Conservation (phyloP, 805 yeast genomes). For the Metschnikowia dekortorum region DNA sequence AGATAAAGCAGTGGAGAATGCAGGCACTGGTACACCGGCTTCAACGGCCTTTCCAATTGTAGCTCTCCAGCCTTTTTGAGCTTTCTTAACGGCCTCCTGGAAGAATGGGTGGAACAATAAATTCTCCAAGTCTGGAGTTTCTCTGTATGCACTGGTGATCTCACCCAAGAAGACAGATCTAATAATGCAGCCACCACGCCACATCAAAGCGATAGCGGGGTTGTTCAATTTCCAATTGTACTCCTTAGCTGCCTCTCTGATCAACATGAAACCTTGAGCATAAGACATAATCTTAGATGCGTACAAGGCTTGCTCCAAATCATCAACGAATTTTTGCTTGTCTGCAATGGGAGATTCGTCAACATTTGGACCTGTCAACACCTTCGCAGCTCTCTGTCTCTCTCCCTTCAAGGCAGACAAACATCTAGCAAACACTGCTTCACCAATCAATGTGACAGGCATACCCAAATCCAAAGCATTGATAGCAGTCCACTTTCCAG, state of each 20-base stretch:
- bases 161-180: constrained; percentile 98
- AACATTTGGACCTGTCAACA: constrained; percentile 74
- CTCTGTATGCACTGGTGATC: constrained; percentile 94
- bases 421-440: constrained; percentile 97
- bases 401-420: constrained; percentile 88
- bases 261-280: constrained; percentile 99
- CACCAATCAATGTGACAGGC: constrained; percentile 98
- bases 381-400: constrained; percentile 79
- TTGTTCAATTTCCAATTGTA: constrained; percentile 96
- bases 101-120: constrained; percentile 94
- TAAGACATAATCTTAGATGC: constrained; percentile 98
- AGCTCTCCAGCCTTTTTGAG: constrained; percentile 94
- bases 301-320: constrained; percentile 95
- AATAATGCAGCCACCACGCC: constrained; percentile 99
- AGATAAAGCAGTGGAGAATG: constrained; percentile 92
- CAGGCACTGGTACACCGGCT: constrained; percentile 96
- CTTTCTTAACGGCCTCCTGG: constrained; percentile 84
- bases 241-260: constrained; percentile 96
- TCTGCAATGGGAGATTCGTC: constrained; percentile 61
- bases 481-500: constrained; percentile 99
- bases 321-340: constrained; percentile 80
- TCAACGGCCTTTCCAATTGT: constrained; percentile 72
- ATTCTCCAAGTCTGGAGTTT: constrained; percentile 90
- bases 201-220: constrained; percentile 98
- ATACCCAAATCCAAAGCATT: constrained; percentile 96